phyloP scores from a whole-genome alignment of 495 filamentous ascomycete genomes.

The Staphylotrichum longicolle region DNA sequence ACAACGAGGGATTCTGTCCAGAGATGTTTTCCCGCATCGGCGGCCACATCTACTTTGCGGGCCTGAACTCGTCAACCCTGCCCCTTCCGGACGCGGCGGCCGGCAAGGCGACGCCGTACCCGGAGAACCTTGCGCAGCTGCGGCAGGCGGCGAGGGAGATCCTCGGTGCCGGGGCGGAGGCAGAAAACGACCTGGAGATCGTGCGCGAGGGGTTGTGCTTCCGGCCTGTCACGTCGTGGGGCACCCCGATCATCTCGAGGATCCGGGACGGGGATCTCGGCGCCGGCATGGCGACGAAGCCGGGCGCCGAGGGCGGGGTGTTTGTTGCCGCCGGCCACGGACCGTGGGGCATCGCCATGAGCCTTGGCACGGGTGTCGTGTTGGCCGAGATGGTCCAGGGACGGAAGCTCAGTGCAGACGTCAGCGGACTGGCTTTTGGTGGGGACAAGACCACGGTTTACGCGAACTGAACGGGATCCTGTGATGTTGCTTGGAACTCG shows the following conservation, averaged over 20 bases:
- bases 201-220: slow-evolving; percentile 68
- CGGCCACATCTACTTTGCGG: slow-evolving; percentile 70
- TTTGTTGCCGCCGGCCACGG: slow-evolving; percentile 73
- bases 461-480: neutral
- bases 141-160: slow-evolving; percentile 55
- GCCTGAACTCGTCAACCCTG: slow-evolving; percentile 60
- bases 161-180: slow-evolving; percentile 48
- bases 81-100: slow-evolving; percentile 54
- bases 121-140: slow-evolving; percentile 49
- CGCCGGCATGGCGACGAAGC: slow-evolving; percentile 38
- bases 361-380: slow-evolving; percentile 65
- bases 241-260: slow-evolving; percentile 59
- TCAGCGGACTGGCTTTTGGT: slow-evolving; percentile 33
- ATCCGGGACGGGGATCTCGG: slow-evolving; percentile 57
- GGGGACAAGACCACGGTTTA: slow-evolving; percentile 10
- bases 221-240: slow-evolving; percentile 62
- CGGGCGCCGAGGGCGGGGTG: slow-evolving; percentile 57
- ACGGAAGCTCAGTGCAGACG: slow-evolving; percentile 46
- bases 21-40: slow-evolving; percentile 69
- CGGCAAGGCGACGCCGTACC: slow-evolving; percentile 47
- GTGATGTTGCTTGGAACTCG: neutral
- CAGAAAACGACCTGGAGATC: slow-evolving; percentile 53
- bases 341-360: slow-evolving; percentile 65
- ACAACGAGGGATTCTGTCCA: slow-evolving; percentile 59
- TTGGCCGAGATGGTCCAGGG: slow-evolving; percentile 62